Conservation (phyloP, 1,284 basidiomycete genomes). For the Cutaneotrichosporon sp. region DNA sequence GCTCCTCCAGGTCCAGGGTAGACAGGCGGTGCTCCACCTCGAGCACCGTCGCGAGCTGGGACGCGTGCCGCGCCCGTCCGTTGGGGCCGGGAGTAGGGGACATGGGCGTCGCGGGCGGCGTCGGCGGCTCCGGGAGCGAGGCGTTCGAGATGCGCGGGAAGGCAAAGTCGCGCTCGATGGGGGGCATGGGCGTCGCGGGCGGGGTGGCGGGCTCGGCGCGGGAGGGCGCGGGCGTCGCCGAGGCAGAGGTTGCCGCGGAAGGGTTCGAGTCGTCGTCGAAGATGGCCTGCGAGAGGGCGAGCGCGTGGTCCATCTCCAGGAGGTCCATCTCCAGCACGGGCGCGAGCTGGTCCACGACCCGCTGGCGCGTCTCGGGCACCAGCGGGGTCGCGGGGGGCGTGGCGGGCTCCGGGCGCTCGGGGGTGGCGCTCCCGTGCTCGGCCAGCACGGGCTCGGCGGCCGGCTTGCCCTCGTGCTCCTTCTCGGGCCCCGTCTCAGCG, state of each 20-base stretch:
- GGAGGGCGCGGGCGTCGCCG: background rate
- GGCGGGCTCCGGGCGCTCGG: background rate
- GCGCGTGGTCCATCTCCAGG: slow-evolving; percentile 4
- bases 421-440: too few species aligned
- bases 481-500: background rate
- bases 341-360: background rate
- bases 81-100: background rate
- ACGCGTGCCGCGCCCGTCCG: background rate
- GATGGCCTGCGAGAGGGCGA: background rate
- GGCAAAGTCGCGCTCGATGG: slow-evolving; percentile 1
- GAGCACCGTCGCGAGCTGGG: slow-evolving; percentile 1
- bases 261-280: background rate
- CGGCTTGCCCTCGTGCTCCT: too few species aligned
- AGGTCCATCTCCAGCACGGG: slow-evolving; percentile 1
- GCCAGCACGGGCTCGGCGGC: too few species aligned
- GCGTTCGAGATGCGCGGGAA: too few species aligned
- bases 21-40: background rate
- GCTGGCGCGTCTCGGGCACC: background rate
- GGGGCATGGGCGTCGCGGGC: background rate
- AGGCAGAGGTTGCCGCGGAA: too few species aligned
- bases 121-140: background rate
- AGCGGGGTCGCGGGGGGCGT: background rate
- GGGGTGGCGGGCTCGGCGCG: background rate
- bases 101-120: background rate
- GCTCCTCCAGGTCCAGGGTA: background rate